A percentile compares a stretch with the other conserved stretches of the same genome.
Evolutionary conservation across 331 rosid species (phyloP).

Genomic region (Phaseolus coccineus): DNA sequence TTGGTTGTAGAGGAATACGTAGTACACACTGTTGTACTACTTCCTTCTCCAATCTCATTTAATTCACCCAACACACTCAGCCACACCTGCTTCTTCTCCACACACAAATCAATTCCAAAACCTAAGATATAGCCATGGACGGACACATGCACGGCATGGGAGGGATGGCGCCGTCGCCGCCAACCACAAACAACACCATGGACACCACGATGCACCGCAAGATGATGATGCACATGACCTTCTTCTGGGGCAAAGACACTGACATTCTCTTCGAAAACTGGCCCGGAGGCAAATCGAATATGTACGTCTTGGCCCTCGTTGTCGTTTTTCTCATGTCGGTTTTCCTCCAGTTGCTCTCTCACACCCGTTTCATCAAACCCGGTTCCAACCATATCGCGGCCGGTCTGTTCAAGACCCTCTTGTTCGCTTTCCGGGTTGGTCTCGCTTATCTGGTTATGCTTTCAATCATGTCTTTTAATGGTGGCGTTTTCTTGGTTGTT

Average conservation of each 20-base stretch:
- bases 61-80: too few relatives aligned
- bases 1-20: too few relatives aligned
- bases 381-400: constrained; percentile 46
- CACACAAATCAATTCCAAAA: neutral
- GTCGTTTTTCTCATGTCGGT: constrained; percentile 59
- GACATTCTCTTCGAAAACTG: constrained; percentile 68
- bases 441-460: constrained; percentile 79
- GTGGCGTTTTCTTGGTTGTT: constrained; percentile 73
- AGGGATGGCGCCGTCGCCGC: constrained; percentile 29
- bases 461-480: constrained; percentile 87
- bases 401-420: constrained; percentile 60
- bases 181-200: constrained; percentile 26
- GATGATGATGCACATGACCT: constrained; percentile 89
- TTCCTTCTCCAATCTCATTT: too few relatives aligned
- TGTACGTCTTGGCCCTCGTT: constrained; percentile 70
- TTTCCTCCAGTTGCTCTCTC: constrained; percentile 63
- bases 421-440: constrained; percentile 65
- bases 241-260: constrained; percentile 77
- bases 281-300: constrained; percentile 66
- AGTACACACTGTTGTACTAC: too few relatives aligned
- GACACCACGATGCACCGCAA: constrained; percentile 30
- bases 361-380: constrained; percentile 55
- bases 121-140: neutral
- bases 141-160: neutral
- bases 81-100: too few relatives aligned